Conservation (phyloP, 805 yeast genomes). For the Starmerella davenportii region DNA sequence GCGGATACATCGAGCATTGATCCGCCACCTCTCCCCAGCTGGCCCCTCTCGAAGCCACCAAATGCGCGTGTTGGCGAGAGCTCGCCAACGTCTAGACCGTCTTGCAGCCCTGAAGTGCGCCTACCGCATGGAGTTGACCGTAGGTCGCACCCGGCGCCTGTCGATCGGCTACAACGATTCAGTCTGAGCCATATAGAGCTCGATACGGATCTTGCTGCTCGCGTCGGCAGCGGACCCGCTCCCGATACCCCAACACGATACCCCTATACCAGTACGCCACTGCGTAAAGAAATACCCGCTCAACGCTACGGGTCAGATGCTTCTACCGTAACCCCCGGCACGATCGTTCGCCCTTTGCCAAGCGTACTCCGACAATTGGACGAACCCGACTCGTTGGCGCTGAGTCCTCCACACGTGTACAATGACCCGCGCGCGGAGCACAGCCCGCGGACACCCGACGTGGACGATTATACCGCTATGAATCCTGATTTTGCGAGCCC, state of each 20-base stretch:
- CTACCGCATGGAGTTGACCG: neutral
- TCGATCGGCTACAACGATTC: conserved; percentile 11
- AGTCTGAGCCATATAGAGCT: conserved; percentile 8
- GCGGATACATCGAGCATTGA: conserved; percentile 2
- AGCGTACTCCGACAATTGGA: conserved; percentile 7
- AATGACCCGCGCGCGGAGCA: neutral
- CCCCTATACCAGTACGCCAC: conserved; percentile 11
- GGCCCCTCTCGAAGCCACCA: neutral
- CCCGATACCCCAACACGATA: conserved; percentile 16
- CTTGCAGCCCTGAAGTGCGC: too few relatives aligned
- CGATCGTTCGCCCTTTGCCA: conserved; percentile 4
- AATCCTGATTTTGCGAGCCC: too few relatives aligned
- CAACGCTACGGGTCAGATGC: conserved; percentile 15
- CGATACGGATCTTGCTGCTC: too few relatives aligned
- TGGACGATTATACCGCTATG: neutral
- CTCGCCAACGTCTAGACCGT: neutral
- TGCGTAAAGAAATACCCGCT: conserved; percentile 5
- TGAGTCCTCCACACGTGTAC: conserved; percentile 4
- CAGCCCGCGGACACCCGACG: neutral
- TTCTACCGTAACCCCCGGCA: conserved; percentile 15
- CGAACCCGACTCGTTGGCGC: conserved; percentile 10
- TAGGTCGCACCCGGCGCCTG: conserved; percentile 5
- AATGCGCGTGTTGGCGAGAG: too few relatives aligned
- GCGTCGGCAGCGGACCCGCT: too few relatives aligned
- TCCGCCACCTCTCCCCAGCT: neutral